Evolutionary conservation across 495 filamentous ascomycete genomes (phyloP).

Genomic region (Penicillium maclennaniae): DNA sequence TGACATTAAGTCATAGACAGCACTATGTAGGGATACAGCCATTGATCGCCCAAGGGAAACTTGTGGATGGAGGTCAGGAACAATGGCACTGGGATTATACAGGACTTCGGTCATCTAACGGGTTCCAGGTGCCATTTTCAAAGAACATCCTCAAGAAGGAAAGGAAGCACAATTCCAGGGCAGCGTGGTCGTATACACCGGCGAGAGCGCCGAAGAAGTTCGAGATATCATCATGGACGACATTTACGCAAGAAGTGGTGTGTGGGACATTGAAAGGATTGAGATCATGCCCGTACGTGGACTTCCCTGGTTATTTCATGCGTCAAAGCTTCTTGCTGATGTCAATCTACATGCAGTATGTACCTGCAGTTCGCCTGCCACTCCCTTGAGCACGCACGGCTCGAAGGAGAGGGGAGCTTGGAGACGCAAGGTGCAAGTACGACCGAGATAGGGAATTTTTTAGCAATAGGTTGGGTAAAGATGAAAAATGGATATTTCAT

Average conservation of each 20-base stretch:
- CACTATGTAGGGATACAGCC: conserved; percentile 21
- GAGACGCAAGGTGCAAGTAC: not conserved
- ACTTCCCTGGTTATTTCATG: too few species aligned
- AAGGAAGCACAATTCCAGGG: conserved; percentile 59
- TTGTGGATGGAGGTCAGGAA: conserved; percentile 24
- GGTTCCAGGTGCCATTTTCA: conserved; percentile 58
- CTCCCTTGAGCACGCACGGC: not conserved
- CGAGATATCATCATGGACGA: conserved; percentile 60
- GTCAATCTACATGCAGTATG: not conserved
- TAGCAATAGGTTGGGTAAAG: not conserved
- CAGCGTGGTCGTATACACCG: conserved; percentile 58
- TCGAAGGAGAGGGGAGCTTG: too few species aligned
- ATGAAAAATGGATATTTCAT: not conserved
- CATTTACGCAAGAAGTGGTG: conserved; percentile 59
- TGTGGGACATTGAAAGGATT: conserved; percentile 79
- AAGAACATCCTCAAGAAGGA: conserved; percentile 49
- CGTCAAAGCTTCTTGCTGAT: not conserved
- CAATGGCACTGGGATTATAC: not conserved
- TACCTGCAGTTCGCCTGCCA: not conserved
- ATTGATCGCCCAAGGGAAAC: conserved; percentile 15
- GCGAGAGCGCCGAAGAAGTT: conserved; percentile 62
- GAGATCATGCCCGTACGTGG: conserved; percentile 35
- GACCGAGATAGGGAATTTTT: not conserved
- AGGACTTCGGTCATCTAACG: not conserved
- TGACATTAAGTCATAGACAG: conserved; percentile 5